Percentiles rank a stretch among this genome's conserved stretches.
These are phyloP conservation scores for Silene vulgaris DNA, from an alignment of 179 eudicot species.

Conservation along the genomic window DNA sequence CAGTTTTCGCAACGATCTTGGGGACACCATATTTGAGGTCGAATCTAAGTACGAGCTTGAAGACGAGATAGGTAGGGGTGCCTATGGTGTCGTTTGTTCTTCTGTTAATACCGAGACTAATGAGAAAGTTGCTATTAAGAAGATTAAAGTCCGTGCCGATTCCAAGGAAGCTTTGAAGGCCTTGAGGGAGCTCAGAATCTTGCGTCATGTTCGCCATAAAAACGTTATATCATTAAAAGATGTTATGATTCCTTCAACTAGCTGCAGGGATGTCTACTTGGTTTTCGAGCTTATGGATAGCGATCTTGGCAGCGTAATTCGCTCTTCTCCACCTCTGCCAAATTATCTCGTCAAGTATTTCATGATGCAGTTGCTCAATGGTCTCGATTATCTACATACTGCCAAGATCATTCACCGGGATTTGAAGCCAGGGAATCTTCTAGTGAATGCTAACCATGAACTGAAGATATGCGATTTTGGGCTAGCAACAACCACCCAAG, in stretches of 20 bases:
- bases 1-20: no score
- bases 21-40: conserved; percentile 8
- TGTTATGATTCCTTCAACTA: conserved; percentile 20
- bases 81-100: conserved; percentile 29
- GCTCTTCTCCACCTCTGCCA: conserved; percentile 20
- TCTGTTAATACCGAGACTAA: conserved; percentile 18
- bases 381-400: conserved; percentile 29
- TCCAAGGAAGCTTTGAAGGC: conserved; percentile 5
- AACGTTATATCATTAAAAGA: conserved; percentile 30
- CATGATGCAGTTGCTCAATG: conserved; percentile 26
- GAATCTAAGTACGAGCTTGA: conserved; percentile 21
- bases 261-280: conserved; percentile 25
- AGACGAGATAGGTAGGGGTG: conserved; percentile 21
- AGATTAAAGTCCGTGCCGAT: conserved; percentile 25
- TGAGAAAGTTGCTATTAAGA: conserved; percentile 32
- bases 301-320: conserved; percentile 25
- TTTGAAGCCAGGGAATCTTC: conserved; percentile 31
- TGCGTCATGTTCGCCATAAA: conserved; percentile 22
- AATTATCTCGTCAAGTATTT: conserved; percentile 28
- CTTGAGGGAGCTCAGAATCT: conserved; percentile 22
- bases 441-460: conserved; percentile 27
- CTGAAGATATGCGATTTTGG: conserved; percentile 35
- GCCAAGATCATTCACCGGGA: conserved; percentile 35
- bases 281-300: conserved; percentile 31
- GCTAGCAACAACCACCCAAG: conserved; percentile 21